Conservation (phyloP, 345 rosid species). For the Syzygium jambos region DNA sequence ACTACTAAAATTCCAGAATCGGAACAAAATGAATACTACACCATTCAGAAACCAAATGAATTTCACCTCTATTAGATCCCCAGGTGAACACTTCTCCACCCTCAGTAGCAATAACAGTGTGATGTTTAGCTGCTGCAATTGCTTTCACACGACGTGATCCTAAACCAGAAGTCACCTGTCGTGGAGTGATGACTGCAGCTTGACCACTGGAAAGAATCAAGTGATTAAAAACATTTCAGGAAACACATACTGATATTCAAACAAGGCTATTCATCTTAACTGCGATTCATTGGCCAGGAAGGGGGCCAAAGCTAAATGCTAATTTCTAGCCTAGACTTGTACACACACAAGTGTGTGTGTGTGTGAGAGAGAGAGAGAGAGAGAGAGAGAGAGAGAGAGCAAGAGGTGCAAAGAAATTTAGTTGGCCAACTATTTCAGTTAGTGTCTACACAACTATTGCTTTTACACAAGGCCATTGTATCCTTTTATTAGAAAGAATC, state of each 20-base stretch:
- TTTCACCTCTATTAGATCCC: constrained; percentile 97
- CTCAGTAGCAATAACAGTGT: constrained; percentile 87
- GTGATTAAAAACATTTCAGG: background rate
- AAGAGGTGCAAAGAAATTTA: background rate
- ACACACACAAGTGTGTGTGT: background rate
- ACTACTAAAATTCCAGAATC: background rate
- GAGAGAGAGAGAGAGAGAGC: background rate
- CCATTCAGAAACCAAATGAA: background rate
- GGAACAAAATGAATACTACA: background rate
- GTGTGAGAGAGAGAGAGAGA: background rate
- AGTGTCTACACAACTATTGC: background rate
- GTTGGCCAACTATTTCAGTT: background rate
- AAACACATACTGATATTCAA: background rate
- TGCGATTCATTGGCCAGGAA: background rate
- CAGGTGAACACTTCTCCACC: constrained; percentile 89
- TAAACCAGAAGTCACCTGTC: constrained; percentile 78
- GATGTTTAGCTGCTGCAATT: constrained; percentile 98
- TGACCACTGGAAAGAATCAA: constrained; percentile 56
- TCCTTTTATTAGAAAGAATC: background rate
- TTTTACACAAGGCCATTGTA: background rate
- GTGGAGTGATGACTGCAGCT: constrained; percentile 98
- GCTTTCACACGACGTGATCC: constrained; percentile 83
- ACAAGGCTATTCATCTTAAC: background rate
- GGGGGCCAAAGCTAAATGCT: background rate
- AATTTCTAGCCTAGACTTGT: background rate